A percentile compares a stretch with the other conserved stretches of the same genome.
Conservation (phyloP, 176 grass and related monocot species). For the Metroxylon sagu region DNA sequence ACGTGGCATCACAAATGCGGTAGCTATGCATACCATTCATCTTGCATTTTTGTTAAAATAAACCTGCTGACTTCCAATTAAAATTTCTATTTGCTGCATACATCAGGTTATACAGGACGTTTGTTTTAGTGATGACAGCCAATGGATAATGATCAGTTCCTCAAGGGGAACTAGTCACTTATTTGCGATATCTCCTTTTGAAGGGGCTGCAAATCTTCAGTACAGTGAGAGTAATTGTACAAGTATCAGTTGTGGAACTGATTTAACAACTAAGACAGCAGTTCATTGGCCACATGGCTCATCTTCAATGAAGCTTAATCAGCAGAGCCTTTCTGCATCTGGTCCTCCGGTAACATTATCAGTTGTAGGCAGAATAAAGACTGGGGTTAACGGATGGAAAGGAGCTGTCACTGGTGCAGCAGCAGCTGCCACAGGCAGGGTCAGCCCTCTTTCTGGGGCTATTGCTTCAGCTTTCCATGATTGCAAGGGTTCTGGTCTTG, state of each 20-base stretch:
- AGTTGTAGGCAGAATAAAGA: constrained; percentile 80
- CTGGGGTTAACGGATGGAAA: constrained; percentile 63
- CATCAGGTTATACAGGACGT: constrained; percentile 93
- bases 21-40: constrained; percentile 26
- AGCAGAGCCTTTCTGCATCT: constrained; percentile 45
- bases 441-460: constrained; percentile 45
- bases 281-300: constrained; percentile 32
- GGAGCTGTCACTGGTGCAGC: constrained; percentile 67
- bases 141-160: constrained; percentile 99
- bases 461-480: constrained; percentile 82
- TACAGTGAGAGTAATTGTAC: constrained; percentile 33
- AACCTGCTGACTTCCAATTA: constrained; percentile 16
- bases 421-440: constrained; percentile 53
- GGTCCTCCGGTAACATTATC: constrained; percentile 64
- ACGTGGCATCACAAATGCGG: constrained; percentile 90
- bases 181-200: constrained; percentile 67
- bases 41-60: constrained; percentile 8
- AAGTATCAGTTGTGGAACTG: constrained; percentile 35
- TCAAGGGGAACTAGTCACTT: constrained; percentile 88
- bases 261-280: constrained; percentile 28
- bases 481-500: constrained; percentile 30
- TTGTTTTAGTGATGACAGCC: constrained; percentile 85
- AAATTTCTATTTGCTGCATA: constrained; percentile 14
- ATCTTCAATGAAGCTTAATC: constrained; percentile 41
- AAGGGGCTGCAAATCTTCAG: constrained; percentile 41